Evolutionary conservation across 2,329 filamentous ascomycete species (phyloP).

Genomic region (Fragosphaeria purpurea): DNA sequence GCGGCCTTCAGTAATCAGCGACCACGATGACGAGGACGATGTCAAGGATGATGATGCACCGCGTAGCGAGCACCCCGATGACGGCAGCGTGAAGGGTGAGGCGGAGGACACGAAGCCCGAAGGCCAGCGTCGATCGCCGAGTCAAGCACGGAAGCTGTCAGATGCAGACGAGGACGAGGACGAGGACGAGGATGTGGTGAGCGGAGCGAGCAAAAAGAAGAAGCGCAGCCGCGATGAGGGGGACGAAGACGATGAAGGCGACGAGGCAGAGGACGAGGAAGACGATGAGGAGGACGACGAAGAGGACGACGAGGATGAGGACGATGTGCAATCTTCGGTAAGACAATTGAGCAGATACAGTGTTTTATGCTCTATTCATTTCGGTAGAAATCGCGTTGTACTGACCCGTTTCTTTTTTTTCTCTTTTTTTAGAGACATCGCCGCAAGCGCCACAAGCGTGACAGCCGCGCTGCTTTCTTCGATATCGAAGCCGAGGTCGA

Average conservation of each 20-base stretch:
- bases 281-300: slow-evolving; percentile 28
- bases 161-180: slow-evolving; percentile 22
- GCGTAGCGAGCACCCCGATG: slow-evolving; percentile 24
- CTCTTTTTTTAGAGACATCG: slow-evolving; percentile 46
- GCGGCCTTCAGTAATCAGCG: neutral
- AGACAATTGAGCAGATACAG: neutral
- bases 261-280: slow-evolving; percentile 26
- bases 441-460: slow-evolving; percentile 65
- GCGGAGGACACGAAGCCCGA: slow-evolving; percentile 32
- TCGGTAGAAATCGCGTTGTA: no score
- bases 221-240: slow-evolving; percentile 15
- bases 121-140: slow-evolving; percentile 12
- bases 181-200: slow-evolving; percentile 8
- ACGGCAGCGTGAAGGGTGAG: slow-evolving; percentile 26
- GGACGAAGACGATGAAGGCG: slow-evolving; percentile 15
- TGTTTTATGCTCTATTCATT: no score
- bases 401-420: neutral
- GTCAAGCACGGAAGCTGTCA: slow-evolving; percentile 19
- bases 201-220: slow-evolving; percentile 3
- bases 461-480: slow-evolving; percentile 75
- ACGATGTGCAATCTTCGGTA: slow-evolving; percentile 35
- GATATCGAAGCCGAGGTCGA: slow-evolving; percentile 98
- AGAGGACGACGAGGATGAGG: slow-evolving; percentile 33
- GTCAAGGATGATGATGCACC: slow-evolving; percentile 3
- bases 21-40: slow-evolving; percentile 24